Evolutionary conservation across 2,329 filamentous ascomycete species (phyloP).

Genomic region (Didymella pomorum): DNA sequence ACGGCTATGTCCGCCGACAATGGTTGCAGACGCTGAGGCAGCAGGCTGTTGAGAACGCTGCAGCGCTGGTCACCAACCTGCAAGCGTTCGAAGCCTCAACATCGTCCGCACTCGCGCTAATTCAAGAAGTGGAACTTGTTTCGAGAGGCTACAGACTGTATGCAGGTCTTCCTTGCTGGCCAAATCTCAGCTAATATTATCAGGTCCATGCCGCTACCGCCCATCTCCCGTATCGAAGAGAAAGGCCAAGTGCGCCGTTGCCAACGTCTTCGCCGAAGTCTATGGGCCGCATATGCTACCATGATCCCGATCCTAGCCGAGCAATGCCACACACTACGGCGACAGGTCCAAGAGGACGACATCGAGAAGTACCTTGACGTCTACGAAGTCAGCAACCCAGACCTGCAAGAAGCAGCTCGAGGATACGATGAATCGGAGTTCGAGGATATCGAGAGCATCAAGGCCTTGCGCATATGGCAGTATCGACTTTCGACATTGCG

Average conservation of each 20-base stretch:
- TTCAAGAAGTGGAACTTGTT: slow-evolving; percentile 95
- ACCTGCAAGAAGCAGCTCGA: slow-evolving; percentile 55
- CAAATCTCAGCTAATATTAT: neutral
- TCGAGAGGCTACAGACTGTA: slow-evolving; percentile 88
- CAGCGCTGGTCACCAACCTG: slow-evolving; percentile 73
- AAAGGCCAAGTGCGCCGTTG: slow-evolving; percentile 81
- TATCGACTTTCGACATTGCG: slow-evolving; percentile 81
- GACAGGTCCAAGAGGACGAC: slow-evolving; percentile 79
- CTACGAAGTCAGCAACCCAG: slow-evolving; percentile 59
- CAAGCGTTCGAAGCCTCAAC: slow-evolving; percentile 83
- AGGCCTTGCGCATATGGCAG: slow-evolving; percentile 70
- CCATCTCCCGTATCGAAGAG: slow-evolving; percentile 91
- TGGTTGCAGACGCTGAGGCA: slow-evolving; percentile 82
- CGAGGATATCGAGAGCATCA: slow-evolving; percentile 79
- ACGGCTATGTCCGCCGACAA: slow-evolving; percentile 77
- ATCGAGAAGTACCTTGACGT: slow-evolving; percentile 89
- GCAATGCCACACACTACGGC: slow-evolving; percentile 72
- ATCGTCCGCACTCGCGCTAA: slow-evolving; percentile 77
- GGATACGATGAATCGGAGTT: slow-evolving; percentile 71
- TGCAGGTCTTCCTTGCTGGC: slow-evolving; percentile 45
- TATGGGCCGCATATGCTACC: slow-evolving; percentile 73
- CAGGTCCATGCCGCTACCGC: slow-evolving; percentile 87
- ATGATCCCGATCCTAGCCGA: slow-evolving; percentile 76
- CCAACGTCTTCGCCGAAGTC: slow-evolving; percentile 76
- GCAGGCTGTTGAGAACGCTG: slow-evolving; percentile 74